Evolutionary conservation across 169 alveolate genomes (phyloP).

Genomic region (Cryptosporidium tyzzeri): DNA sequence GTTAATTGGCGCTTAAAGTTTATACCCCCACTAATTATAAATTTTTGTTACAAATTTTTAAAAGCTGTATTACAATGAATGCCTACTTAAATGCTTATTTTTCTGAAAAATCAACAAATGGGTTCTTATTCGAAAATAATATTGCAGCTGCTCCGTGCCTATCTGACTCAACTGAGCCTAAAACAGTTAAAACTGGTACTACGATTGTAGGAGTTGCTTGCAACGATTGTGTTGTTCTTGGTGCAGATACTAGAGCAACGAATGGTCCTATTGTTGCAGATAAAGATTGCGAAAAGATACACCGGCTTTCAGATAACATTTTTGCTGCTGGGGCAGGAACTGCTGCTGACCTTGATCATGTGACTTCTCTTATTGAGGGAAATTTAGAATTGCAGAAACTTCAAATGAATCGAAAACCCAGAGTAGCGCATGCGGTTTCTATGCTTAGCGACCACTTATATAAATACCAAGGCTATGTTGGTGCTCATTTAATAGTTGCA

Average conservation of each 20-base stretch:
- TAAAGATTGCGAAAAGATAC: conserved; percentile 96
- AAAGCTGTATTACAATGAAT: conserved; percentile 25
- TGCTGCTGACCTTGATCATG: conserved; percentile 98
- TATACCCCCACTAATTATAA: conserved; percentile 37
- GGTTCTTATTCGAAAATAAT: conserved; percentile 32
- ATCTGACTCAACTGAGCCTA: neutral
- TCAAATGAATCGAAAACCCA: conserved; percentile 89
- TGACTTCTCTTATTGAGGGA: conserved; percentile 90
- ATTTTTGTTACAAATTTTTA: neutral
- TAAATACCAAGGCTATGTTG: conserved; percentile 95
- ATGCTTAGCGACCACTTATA: conserved; percentile 90
- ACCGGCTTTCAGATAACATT: conserved; percentile 94
- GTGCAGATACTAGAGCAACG: conserved; percentile 99
- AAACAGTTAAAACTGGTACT: conserved; percentile 93
- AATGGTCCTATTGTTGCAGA: conserved; percentile 98
- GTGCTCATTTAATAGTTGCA: conserved; percentile 97
- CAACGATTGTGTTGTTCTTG: conserved; percentile 96
- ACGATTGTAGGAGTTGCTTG: conserved; percentile 97
- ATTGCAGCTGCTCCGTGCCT: neutral
- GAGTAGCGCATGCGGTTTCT: conserved; percentile 92
- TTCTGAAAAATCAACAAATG: conserved; percentile 25
- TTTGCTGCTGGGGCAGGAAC: conserved; percentile 99
- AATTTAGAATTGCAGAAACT: conserved; percentile 93
- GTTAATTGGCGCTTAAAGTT: conserved; percentile 19
- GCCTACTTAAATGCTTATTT: conserved; percentile 30